Conservation (phyloP, 2,329 filamentous ascomycete species). For the Aspergillus floridensis region DNA sequence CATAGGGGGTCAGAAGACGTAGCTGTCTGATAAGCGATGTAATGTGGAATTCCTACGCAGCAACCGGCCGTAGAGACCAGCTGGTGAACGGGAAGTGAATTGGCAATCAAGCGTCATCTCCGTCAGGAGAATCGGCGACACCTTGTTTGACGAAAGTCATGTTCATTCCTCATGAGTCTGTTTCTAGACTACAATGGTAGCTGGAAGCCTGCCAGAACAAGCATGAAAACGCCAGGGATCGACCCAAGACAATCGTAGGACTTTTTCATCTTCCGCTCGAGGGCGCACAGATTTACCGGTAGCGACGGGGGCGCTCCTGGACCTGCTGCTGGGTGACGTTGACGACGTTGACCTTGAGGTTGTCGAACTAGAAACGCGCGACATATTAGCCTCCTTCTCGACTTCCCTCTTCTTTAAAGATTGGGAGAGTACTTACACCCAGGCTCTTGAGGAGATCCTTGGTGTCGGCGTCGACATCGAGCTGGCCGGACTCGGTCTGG, state of each 20-base stretch:
- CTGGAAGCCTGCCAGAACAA: conserved; percentile 29
- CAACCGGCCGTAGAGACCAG: neutral
- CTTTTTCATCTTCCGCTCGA: conserved; percentile 23
- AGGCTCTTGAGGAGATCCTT: conserved; percentile 99
- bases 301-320: conserved; percentile 76
- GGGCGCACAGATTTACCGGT: conserved; percentile 12
- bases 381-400: neutral
- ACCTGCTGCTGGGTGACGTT: conserved; percentile 84
- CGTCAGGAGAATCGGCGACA: conserved; percentile 79
- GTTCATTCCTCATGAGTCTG: conserved; percentile 40
- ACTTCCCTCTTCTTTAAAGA: neutral
- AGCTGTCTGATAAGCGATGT: neutral
- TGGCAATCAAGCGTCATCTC: conserved; percentile 95
- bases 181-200: conserved; percentile 29
- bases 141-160: conserved; percentile 58
- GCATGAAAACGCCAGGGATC: conserved; percentile 28
- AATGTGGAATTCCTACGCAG: neutral
- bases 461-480: conserved; percentile 95
- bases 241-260: conserved; percentile 29
- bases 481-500: conserved; percentile 84
- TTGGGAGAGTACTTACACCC: conserved; percentile 69
- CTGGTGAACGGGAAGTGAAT: conserved; percentile 39
- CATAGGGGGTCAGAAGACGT: neutral
- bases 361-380: conserved; percentile 71
- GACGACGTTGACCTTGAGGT: conserved; percentile 94